A percentile compares a stretch with the other conserved stretches of the same genome.
phyloP scores from a whole-genome alignment of 805 yeast species.

The Yamadazyma paraphyllophila region DNA sequence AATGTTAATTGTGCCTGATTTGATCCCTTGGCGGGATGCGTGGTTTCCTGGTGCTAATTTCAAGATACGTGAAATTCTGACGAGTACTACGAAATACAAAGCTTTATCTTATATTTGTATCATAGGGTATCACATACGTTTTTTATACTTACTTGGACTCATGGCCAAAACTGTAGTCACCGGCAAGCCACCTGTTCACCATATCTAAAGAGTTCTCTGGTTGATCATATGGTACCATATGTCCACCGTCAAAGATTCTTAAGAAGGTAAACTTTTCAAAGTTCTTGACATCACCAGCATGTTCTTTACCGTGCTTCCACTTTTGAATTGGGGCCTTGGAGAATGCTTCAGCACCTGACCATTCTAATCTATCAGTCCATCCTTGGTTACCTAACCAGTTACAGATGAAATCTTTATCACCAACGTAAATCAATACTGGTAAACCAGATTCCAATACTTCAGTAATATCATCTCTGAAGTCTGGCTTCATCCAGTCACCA shows the following conservation, averaged over 20 bases:
- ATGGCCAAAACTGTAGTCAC: slow-evolving; percentile 43
- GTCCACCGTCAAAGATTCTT: slow-evolving; percentile 87
- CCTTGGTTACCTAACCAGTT: slow-evolving; percentile 91
- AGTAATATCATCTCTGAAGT: slow-evolving; percentile 49
- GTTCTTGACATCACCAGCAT: slow-evolving; percentile 73
- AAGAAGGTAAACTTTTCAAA: slow-evolving; percentile 73
- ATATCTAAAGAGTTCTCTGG: slow-evolving; percentile 74
- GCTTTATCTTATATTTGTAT: too few relatives aligned
- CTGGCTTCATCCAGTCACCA: slow-evolving; percentile 93
- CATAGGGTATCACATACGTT: background rate
- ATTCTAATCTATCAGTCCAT: slow-evolving; percentile 69
- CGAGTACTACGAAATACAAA: too few relatives aligned
- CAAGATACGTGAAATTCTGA: too few relatives aligned
- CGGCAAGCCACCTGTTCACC: slow-evolving; percentile 82
- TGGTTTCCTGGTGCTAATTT: too few relatives aligned
- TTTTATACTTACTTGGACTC: background rate
- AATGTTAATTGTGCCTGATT: too few relatives aligned
- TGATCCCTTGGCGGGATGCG: too few relatives aligned
- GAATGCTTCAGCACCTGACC: slow-evolving; percentile 57
- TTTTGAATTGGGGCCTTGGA: slow-evolving; percentile 37
- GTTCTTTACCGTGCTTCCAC: slow-evolving; percentile 40
- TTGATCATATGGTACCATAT: slow-evolving; percentile 92
- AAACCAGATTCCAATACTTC: slow-evolving; percentile 63
- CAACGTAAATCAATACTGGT: slow-evolving; percentile 89
- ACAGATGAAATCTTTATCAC: slow-evolving; percentile 90